These are phyloP conservation scores for Globisporangium nagaii DNA, from an alignment of 352 stramenopile genomes.

Conservation along the genomic window DNA sequence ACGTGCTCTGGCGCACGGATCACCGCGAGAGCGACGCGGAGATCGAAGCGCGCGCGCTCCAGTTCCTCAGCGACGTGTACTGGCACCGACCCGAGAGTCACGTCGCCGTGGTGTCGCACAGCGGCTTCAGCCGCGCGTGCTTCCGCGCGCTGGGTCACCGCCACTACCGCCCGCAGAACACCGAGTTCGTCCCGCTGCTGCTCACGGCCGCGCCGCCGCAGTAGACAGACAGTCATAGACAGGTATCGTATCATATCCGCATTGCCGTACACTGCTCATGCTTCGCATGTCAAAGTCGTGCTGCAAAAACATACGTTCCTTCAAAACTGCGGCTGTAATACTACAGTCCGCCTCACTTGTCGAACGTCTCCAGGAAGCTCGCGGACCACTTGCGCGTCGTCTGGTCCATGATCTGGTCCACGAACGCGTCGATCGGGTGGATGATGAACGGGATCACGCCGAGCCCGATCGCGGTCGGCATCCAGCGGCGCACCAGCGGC, in stretches of 20 bases:
- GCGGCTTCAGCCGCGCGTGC: constrained; percentile 59
- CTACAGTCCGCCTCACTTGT: constrained; percentile 8
- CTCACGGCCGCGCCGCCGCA: constrained; percentile 23
- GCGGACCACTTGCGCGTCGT: constrained; percentile 44
- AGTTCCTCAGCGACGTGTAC: constrained; percentile 50
- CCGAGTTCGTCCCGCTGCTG: constrained; percentile 60
- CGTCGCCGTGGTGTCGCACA: constrained; percentile 60
- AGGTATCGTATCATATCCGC: no score
- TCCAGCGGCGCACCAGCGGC: constrained; percentile 43
- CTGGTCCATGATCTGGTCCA: constrained; percentile 51
- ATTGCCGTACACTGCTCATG: no score
- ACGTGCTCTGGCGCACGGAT: constrained; percentile 46
- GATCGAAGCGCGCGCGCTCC: constrained; percentile 39
- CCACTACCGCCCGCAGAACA: constrained; percentile 63
- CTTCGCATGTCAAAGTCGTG: no score
- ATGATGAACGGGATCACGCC: constrained; percentile 85
- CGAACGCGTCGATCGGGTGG: constrained; percentile 76
- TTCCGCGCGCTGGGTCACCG: constrained; percentile 49
- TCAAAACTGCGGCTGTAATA: no score
- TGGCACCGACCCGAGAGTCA: constrained; percentile 24
- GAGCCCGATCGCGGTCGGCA: constrained; percentile 71
- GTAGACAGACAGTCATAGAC: no score
- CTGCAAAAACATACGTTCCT: no score
- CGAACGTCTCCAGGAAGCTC: constrained; percentile 21
- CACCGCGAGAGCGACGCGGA: constrained; percentile 59